phyloP scores from a whole-genome alignment of 768 basidiomycete species.

The Naganishia antarctica region DNA sequence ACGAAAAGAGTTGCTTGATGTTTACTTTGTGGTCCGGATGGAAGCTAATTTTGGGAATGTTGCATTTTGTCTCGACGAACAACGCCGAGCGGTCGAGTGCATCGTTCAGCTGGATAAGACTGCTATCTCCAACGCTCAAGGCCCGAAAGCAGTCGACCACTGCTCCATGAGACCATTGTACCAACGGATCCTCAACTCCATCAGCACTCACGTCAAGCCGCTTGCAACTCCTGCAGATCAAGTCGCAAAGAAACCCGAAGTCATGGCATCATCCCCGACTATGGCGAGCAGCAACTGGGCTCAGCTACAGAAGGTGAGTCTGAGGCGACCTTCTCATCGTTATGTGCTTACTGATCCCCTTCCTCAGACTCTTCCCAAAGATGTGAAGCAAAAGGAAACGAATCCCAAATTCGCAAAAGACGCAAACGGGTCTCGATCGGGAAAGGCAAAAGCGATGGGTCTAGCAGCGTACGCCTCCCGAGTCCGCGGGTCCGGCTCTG shows the following conservation, averaged over 20 bases:
- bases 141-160: not conserved
- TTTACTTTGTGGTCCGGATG: no score
- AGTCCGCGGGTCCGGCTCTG: not conserved
- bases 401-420: not conserved
- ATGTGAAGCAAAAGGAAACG: not conserved
- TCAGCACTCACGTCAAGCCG: conserved; percentile 4
- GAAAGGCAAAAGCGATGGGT: conserved; percentile 19
- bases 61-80: no score
- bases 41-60: no score
- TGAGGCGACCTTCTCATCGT: not conserved
- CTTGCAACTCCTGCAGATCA: not conserved
- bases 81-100: no score
- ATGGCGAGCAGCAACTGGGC: conserved; percentile 8
- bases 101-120: not conserved
- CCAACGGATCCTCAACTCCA: not conserved
- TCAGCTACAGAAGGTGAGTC: conserved; percentile 1
- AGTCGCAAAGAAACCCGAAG: not conserved
- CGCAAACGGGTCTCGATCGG: not conserved
- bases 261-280: not conserved
- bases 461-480: conserved; percentile 16
- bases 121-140: not conserved
- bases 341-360: not conserved
- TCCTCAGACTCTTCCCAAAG: conserved; percentile 4
- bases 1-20: no score
- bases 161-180: conserved; percentile 9